A percentile compares a stretch with the other conserved stretches of the same genome.
These are phyloP conservation scores for Zymoseptoria ardabiliae DNA, from an alignment of 2,329 filamentous ascomycete genomes.

Conservation along the genomic window DNA sequence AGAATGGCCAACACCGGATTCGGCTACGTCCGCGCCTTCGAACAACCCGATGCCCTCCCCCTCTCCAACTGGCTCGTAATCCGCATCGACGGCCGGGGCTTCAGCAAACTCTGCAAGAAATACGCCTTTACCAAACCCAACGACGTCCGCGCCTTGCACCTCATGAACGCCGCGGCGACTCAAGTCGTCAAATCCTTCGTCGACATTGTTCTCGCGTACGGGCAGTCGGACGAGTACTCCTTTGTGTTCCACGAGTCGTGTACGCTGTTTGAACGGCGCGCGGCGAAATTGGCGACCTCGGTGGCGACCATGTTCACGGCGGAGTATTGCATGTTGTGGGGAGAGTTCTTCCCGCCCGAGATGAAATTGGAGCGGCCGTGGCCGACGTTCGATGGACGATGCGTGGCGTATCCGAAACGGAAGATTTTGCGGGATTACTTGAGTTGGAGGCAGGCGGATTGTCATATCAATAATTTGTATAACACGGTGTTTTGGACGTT, in stretches of 20 bases:
- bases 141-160: constrained; percentile 73
- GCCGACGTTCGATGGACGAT: constrained; percentile 87
- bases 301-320: constrained; percentile 90
- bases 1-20: constrained; percentile 52
- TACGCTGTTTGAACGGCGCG: constrained; percentile 75
- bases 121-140: constrained; percentile 90
- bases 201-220: constrained; percentile 82
- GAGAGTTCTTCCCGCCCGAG: constrained; percentile 46
- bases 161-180: constrained; percentile 92
- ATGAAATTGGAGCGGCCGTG: constrained; percentile 61
- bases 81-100: constrained; percentile 85
- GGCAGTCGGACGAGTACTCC: constrained; percentile 91
- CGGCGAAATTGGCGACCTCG: constrained; percentile 84
- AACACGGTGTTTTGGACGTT: constrained; percentile 95
- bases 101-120: constrained; percentile 59
- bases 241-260: constrained; percentile 54
- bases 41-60: constrained; percentile 71
- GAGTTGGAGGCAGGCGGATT: constrained; percentile 95
- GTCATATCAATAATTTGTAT: constrained; percentile 97
- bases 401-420: constrained; percentile 79
- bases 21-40: constrained; percentile 88
- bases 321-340: constrained; percentile 80
- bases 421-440: constrained; percentile 87
- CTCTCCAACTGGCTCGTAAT: constrained; percentile 95
- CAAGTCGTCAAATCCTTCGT: constrained; percentile 76